Evolutionary conservation across 2,329 filamentous ascomycete genomes (phyloP).

Genomic region (Cladosporium sp.): DNA sequence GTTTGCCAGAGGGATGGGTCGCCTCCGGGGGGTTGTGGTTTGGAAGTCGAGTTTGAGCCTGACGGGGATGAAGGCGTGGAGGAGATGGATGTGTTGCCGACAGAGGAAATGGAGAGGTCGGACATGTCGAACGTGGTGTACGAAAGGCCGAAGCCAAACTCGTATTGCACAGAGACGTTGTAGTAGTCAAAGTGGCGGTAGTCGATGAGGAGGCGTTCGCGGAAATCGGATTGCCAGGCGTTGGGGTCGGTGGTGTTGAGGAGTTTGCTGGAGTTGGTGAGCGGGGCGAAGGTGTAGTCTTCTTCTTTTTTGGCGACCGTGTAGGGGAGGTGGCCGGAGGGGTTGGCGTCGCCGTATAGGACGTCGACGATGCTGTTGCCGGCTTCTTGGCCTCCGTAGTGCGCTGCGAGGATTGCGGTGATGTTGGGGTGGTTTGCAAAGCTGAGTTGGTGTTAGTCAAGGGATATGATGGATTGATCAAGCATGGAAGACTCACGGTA

Average conservation of each 20-base stretch:
- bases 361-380: conserved; percentile 39
- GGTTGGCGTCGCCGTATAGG: conserved; percentile 37
- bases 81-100: conserved; percentile 97
- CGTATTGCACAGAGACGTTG: conserved; percentile 29
- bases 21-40: conserved; percentile 37
- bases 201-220: conserved; percentile 51
- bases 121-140: conserved; percentile 27
- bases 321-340: conserved; percentile 36
- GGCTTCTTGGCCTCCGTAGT: conserved; percentile 39
- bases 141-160: conserved; percentile 29
- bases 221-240: conserved; percentile 47
- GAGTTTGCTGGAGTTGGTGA: conserved; percentile 35
- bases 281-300: conserved; percentile 30
- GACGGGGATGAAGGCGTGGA: conserved; percentile 52
- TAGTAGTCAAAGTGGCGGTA: conserved; percentile 50
- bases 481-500: conserved; percentile 24
- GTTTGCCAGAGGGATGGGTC: conserved; percentile 52
- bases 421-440: conserved; percentile 39
- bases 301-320: conserved; percentile 36
- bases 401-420: conserved; percentile 39
- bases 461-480: too few relatives aligned
- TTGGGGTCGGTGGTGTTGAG: conserved; percentile 31
- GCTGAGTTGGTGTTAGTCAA: too few relatives aligned
- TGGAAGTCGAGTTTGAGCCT: conserved; percentile 39
- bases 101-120: conserved; percentile 68